These are phyloP conservation scores for Chlamydomonas urium DNA, from an alignment of 139 green algal genomes.

Conservation along the genomic window DNA sequence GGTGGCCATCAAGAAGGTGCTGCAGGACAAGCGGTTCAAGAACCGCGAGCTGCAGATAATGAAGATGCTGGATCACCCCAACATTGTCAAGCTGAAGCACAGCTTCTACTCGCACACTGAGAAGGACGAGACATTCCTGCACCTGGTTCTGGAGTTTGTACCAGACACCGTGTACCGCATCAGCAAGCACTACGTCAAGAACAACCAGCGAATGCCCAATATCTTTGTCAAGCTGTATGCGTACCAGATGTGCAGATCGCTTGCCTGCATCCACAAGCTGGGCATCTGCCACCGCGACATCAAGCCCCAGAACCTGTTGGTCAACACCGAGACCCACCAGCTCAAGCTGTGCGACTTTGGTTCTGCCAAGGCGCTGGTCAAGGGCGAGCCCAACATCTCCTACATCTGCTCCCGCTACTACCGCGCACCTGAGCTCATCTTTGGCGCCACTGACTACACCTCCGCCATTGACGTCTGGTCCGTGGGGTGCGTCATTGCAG, in stretches of 20 bases:
- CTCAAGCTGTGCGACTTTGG: conserved; percentile 99
- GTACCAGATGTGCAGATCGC: conserved; percentile 88
- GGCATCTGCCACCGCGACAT: conserved; percentile 95
- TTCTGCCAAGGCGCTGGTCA: conserved; percentile 88
- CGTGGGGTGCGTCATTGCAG: conserved; percentile 95
- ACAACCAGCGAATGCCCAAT: conserved; percentile 88
- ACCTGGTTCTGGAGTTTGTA: conserved; percentile 98
- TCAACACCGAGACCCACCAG: conserved; percentile 87
- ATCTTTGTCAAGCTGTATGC: conserved; percentile 94
- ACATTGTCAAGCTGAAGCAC: conserved; percentile 95
- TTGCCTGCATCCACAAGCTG: conserved; percentile 77
- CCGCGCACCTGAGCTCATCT: conserved; percentile 97
- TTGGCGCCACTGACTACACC: conserved; percentile 97
- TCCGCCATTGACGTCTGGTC: conserved; percentile 97
- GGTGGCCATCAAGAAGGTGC: conserved; percentile 99
- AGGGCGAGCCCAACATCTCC: conserved; percentile 96
- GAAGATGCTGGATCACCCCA: conserved; percentile 92
- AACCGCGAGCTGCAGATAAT: conserved; percentile 99
- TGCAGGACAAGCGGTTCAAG: conserved; percentile 99
- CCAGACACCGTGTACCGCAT: conserved; percentile 97
- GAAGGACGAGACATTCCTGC: conserved; percentile 81
- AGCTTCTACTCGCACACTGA: conserved; percentile 89
- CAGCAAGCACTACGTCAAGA: conserved; percentile 94
- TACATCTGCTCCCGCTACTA: conserved; percentile 99
- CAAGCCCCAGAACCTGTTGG: conserved; percentile 91